Percentiles rank a stretch among this genome's conserved stretches.
Conservation (phyloP, 1,284 basidiomycete species). For the Leucoagaricus sp. region DNA sequence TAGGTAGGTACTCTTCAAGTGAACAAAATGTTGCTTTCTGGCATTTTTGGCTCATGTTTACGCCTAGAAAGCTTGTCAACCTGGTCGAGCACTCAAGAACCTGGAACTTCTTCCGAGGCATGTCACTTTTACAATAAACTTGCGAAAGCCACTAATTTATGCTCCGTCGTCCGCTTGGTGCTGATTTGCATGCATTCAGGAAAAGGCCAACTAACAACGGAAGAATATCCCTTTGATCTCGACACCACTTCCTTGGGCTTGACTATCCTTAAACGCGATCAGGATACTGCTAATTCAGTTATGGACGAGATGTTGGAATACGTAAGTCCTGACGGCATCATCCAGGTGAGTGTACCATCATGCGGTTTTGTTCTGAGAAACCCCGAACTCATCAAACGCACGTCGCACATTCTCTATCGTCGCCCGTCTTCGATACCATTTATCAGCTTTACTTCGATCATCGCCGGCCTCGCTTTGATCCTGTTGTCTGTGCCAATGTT, state of each 20-base stretch:
- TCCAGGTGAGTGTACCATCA: conserved; percentile 35
- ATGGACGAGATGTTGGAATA: conserved; percentile 58
- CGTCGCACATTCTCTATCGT: too few relatives aligned
- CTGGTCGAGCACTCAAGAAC: conserved; percentile 42
- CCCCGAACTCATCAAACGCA: background rate
- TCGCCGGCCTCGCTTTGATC: conserved; percentile 51
- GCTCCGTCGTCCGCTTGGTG: background rate
- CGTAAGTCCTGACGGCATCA: conserved; percentile 50
- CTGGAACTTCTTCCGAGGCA: conserved; percentile 59
- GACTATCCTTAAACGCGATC: conserved; percentile 38
- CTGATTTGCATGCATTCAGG: conserved; percentile 33
- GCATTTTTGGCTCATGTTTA: background rate
- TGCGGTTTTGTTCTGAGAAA: conserved; percentile 3
- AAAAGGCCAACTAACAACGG: conserved; percentile 41
- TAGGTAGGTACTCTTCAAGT: conserved; percentile 31
- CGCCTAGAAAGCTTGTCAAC: conserved; percentile 39
- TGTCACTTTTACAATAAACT: background rate
- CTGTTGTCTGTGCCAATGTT: conserved; percentile 54
- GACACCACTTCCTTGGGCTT: conserved; percentile 55
- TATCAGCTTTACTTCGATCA: conserved; percentile 57
- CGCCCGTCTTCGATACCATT: background rate
- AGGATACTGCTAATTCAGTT: conserved; percentile 39
- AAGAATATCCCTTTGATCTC: conserved; percentile 48
- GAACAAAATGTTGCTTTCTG: background rate
- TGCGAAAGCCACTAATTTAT: background rate